Percentiles rank a stretch among this genome's conserved stretches.
Evolutionary conservation across 2,329 filamentous ascomycete genomes (phyloP).

Genomic region (Chalaropsis thielavioides): DNA sequence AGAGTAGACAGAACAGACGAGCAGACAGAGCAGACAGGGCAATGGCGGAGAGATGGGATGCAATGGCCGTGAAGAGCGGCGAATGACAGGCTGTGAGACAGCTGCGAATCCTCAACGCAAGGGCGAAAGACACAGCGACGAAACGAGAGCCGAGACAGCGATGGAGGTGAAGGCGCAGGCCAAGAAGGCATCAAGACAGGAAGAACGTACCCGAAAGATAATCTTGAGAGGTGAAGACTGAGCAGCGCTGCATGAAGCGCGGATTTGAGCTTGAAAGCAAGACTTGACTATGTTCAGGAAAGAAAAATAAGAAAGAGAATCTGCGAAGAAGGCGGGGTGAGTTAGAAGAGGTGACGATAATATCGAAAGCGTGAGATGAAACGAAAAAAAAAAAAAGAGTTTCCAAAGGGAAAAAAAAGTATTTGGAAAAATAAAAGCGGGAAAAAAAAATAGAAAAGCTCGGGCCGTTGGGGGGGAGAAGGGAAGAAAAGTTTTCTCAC

Average conservation of each 20-base stretch:
- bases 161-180: neutral
- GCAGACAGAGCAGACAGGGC: neutral
- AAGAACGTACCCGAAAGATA: constrained; percentile 56
- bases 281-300: constrained; percentile 21
- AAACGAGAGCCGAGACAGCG: constrained; percentile 18
- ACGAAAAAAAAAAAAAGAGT: constrained; percentile 8
- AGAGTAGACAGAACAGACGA: too few species aligned
- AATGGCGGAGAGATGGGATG: neutral
- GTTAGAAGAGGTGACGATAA: constrained; percentile 3
- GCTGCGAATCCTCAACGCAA: neutral
- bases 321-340: constrained; percentile 17
- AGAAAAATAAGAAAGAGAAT: constrained; percentile 9
- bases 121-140: neutral
- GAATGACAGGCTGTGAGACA: neutral
- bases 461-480: neutral
- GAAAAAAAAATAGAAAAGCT: neutral
- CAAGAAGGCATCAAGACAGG: constrained; percentile 25
- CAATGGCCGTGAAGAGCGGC: neutral
- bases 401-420: constrained; percentile 9
- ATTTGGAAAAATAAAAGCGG: neutral
- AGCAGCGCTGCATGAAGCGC: constrained; percentile 73
- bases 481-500: constrained; percentile 13
- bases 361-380: constrained; percentile 14
- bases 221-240: constrained; percentile 78
- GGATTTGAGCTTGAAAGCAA: constrained; percentile 32